Evolutionary conservation across 192 early-diverging fungal species (phyloP), one percentile per base, ranked within the genome.

Genomic region (Mortierella claussenii): DNA sequence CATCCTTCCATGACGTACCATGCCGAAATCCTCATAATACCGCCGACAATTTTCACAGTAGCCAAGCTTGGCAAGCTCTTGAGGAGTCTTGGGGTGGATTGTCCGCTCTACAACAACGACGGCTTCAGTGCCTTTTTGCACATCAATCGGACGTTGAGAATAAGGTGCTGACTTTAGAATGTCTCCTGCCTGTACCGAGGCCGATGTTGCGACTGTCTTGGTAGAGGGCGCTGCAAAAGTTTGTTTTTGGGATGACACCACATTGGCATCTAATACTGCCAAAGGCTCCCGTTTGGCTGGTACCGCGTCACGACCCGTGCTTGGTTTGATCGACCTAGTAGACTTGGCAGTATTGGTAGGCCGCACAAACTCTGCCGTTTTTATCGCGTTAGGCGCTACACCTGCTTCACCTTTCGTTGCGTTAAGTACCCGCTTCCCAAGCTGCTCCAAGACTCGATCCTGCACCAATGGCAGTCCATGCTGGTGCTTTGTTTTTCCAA

Each of bases 31-130:
- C 1, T 34, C 32, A 36, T 53, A 76, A 26, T 34, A 26, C 0
- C 32, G 18, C 2, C 57, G 40, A 24, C 73, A 76, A 44, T 76
- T 76, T 30, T 76, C 73, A 23, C 73, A 76, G 40, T 76, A 76
- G 9, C 65, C 63, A 13, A 56, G 33, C 4, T 60, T 65, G 3
- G 31, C 13, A 12, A 52, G 57, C 7, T 55, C 69, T 24, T 44
- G 50, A 10, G 44, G 20, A 2, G 30, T 15, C n/a, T 15, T 37
- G 27, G 57, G 28, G 26, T 12, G n/a, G 12, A 30, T 30, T 31
- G 66, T 17, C 31, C 3, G 10, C 18, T 34, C 55, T 15, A 24
- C 34, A 1, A 15, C 32, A 10, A 45, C 34, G 27, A 27, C 7
- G 28, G 5, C 33, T 55, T 17, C 1, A 21, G 30, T 31, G 8